Percentiles rank a stretch among this genome's conserved stretches.
Evolutionary conservation across 148 eudicot genomes (phyloP).

Genomic region (Camellia sinensis): DNA sequence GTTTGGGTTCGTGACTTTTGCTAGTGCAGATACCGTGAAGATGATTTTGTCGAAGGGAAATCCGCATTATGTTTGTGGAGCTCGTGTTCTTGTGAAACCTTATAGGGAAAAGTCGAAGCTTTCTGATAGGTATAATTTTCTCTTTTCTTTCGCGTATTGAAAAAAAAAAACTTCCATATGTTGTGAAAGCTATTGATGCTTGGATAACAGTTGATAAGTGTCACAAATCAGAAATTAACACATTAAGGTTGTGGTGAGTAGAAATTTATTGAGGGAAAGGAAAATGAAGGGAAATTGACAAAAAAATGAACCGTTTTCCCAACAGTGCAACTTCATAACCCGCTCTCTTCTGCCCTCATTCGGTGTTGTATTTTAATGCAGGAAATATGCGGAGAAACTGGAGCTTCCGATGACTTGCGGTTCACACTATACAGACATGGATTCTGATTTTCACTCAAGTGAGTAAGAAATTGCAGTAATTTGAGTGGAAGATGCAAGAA

Average conservation of each 20-base stretch:
- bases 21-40: conserved; percentile 40
- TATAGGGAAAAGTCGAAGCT: conserved; percentile 47
- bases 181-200: neutral
- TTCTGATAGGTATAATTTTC: conserved; percentile 34
- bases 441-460: conserved; percentile 33
- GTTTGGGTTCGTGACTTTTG: conserved; percentile 61
- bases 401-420: conserved; percentile 32
- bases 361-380: conserved; percentile 17
- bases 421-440: conserved; percentile 30
- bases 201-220: too few relatives aligned
- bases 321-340: neutral
- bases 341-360: neutral
- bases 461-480: conserved; percentile 7
- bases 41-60: conserved; percentile 39
- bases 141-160: neutral
- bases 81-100: conserved; percentile 64
- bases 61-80: conserved; percentile 53
- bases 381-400: conserved; percentile 43
- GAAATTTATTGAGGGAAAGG: too few relatives aligned
- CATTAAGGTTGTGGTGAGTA: too few relatives aligned
- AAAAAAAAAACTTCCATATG: neutral
- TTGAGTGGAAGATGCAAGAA: neutral
- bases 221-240: too few relatives aligned
- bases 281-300: too few relatives aligned
- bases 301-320: too few relatives aligned